Conservation (phyloP, 768 basidiomycete species). For the Serpula lacrymans region DNA sequence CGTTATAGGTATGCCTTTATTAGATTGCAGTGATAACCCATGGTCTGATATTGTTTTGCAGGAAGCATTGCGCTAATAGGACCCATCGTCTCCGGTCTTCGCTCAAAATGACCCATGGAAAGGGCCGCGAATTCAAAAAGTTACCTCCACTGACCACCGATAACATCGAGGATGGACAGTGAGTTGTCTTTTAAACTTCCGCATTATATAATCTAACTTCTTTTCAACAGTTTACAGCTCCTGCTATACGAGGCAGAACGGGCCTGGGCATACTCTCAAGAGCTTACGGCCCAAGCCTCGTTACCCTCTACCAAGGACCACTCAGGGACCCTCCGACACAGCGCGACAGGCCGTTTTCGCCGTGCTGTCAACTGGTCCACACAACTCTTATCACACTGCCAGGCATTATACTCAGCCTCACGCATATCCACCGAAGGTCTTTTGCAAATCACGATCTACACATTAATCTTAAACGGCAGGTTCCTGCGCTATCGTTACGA, state of each 20-base stretch:
- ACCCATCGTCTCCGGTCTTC: constrained; percentile 84
- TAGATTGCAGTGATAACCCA: too few species aligned
- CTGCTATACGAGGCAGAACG: constrained; percentile 89
- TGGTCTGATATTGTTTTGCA: constrained; percentile 25
- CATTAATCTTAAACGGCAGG: constrained; percentile 78
- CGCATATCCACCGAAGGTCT: constrained; percentile 57
- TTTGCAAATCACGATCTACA: constrained; percentile 73
- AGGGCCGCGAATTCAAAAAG: constrained; percentile 89
- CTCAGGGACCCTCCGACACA: constrained; percentile 61
- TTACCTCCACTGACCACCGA: constrained; percentile 62
- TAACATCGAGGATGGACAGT: constrained; percentile 85
- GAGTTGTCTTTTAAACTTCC: constrained; percentile 26
- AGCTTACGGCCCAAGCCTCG: constrained; percentile 54
- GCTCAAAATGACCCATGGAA: constrained; percentile 84
- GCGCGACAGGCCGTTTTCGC: constrained; percentile 76
- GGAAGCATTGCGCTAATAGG: constrained; percentile 90
- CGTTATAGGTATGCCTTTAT: constrained; percentile 66
- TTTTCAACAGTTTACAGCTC: constrained; percentile 62
- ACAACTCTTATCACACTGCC: constrained; percentile 70
- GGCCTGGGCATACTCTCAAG: constrained; percentile 88
- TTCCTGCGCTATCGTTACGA: constrained; percentile 75
- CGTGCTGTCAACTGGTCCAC: constrained; percentile 78
- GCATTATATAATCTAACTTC: constrained; percentile 9
- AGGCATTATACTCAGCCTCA: constrained; percentile 51
- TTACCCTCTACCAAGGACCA: constrained; percentile 48